A percentile compares a stretch with the other conserved stretches of the same genome.
Evolutionary conservation across 176 grass and related monocot species (phyloP).

Genomic region (Urochloa ruziziensis): DNA sequence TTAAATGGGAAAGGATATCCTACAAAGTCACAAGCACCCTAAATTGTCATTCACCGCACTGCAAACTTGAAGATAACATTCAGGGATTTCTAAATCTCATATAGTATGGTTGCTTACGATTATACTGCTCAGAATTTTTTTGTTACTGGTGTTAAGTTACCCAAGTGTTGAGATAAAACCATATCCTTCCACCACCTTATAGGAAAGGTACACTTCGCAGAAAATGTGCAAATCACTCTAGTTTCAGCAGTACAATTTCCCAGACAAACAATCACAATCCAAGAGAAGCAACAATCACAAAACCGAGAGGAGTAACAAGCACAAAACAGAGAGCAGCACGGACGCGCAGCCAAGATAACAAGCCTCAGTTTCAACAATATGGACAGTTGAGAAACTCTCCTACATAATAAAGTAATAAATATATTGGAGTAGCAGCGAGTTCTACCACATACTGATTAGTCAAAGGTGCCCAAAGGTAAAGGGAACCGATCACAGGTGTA

Average conservation of each 20-base stretch:
- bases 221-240: neutral
- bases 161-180: no score
- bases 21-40: no score
- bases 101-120: neutral
- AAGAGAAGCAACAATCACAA: neutral
- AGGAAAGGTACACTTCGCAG: no score
- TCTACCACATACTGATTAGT: slow-evolving; percentile 41
- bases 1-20: no score
- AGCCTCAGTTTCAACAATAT: slow-evolving; percentile 23
- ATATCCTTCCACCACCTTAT: no score
- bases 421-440: slow-evolving; percentile 29
- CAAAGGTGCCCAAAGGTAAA: slow-evolving; percentile 36
- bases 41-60: no score
- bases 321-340: no score
- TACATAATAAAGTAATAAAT: slow-evolving; percentile 37
- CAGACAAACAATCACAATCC: neutral
- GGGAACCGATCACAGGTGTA: slow-evolving; percentile 47
- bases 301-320: neutral
- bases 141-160: no score
- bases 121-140: no score
- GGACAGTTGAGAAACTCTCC: slow-evolving; percentile 23
- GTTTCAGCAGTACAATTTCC: neutral
- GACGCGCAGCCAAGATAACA: neutral
- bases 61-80: no score
- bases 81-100: neutral